A percentile compares a stretch with the other conserved stretches of the same genome.
These are phyloP conservation scores for Endothia cerciana DNA, from an alignment of 2,329 filamentous ascomycete genomes.

Conservation along the genomic window DNA sequence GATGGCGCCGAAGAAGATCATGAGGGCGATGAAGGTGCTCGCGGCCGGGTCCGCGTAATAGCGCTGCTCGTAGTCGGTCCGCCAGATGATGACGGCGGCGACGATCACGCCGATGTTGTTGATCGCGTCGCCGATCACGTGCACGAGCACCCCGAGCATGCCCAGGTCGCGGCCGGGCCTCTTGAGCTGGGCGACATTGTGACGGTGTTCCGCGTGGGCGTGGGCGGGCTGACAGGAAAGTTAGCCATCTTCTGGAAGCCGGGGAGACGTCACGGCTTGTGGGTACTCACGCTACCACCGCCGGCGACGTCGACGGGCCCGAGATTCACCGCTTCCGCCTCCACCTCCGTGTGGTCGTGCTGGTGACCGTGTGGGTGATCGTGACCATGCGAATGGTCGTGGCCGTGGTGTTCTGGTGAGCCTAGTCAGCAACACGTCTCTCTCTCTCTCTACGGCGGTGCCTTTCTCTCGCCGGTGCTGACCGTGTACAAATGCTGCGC, in stretches of 20 bases:
- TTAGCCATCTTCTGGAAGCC: background rate
- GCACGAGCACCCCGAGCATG: slow-evolving; percentile 71
- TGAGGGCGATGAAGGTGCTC: slow-evolving; percentile 70
- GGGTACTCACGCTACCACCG: background rate
- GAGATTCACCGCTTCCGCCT: background rate
- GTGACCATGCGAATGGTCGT: slow-evolving; percentile 41
- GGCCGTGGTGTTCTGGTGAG: slow-evolving; percentile 42
- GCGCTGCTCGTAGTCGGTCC: slow-evolving; percentile 56
- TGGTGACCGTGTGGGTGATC: slow-evolving; percentile 33
- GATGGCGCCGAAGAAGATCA: slow-evolving; percentile 68
- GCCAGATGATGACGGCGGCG: slow-evolving; percentile 71
- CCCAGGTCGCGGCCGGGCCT: slow-evolving; percentile 62
- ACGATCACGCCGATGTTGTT: slow-evolving; percentile 79
- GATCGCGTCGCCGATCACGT: slow-evolving; percentile 72
- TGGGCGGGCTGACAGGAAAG: slow-evolving; percentile 36
- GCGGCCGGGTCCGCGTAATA: slow-evolving; percentile 75
- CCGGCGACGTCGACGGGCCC: slow-evolving; percentile 1
- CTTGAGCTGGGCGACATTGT: slow-evolving; percentile 40
- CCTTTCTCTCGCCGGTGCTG: slow-evolving; percentile 26
- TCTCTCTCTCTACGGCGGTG: too few species aligned
- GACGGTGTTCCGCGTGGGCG: slow-evolving; percentile 55
- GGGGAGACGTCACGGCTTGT: background rate
- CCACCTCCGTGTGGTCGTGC: slow-evolving; percentile 32
- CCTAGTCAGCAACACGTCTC: slow-evolving; percentile 5
- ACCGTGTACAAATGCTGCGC: slow-evolving; percentile 68